Percentiles rank a stretch among this genome's conserved stretches.
Evolutionary conservation across 1,284 basidiomycete genomes (phyloP).

Genomic region (Pterula multifida): DNA sequence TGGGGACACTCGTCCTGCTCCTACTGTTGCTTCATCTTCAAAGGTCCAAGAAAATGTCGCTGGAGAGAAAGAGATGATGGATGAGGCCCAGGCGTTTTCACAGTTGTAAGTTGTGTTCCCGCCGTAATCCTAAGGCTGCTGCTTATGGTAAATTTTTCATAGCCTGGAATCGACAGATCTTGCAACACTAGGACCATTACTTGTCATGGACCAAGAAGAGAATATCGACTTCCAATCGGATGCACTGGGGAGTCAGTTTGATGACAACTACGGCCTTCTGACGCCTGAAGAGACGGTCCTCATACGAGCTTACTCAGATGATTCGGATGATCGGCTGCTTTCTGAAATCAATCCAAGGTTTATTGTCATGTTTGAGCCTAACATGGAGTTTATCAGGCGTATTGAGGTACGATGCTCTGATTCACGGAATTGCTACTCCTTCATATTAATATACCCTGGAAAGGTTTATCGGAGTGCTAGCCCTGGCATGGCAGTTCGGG

Average conservation of each 20-base stretch:
- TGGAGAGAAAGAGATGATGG: conserved; percentile 28
- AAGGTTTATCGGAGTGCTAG: conserved; percentile 80
- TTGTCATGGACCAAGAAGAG: not conserved
- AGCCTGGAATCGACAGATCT: conserved; percentile 16
- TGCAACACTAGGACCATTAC: not conserved
- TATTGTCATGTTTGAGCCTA: conserved; percentile 93
- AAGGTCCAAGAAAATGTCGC: conserved; percentile 18
- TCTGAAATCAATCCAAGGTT: conserved; percentile 86
- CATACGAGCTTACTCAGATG: conserved; percentile 83
- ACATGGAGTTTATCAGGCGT: conserved; percentile 83
- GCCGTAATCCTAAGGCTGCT: not conserved
- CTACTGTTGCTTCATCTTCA: conserved; percentile 10
- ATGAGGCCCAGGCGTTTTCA: conserved; percentile 44
- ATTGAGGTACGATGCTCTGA: conserved; percentile 60
- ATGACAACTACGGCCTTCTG: conserved; percentile 76
- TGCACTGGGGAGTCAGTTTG: conserved; percentile 44
- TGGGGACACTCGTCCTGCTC: conserved; percentile 27
- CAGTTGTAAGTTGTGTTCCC: conserved; percentile 37
- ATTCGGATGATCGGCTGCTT: conserved; percentile 84
- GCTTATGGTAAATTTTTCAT: not conserved
- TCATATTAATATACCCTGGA: not conserved
- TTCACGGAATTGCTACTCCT: not conserved
- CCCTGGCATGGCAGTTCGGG: conserved; percentile 73
- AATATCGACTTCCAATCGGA: conserved; percentile 20
- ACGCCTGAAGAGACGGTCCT: conserved; percentile 74